Conservation (phyloP, 495 filamentous ascomycete genomes). For the Bryoglossum gracile region DNA sequence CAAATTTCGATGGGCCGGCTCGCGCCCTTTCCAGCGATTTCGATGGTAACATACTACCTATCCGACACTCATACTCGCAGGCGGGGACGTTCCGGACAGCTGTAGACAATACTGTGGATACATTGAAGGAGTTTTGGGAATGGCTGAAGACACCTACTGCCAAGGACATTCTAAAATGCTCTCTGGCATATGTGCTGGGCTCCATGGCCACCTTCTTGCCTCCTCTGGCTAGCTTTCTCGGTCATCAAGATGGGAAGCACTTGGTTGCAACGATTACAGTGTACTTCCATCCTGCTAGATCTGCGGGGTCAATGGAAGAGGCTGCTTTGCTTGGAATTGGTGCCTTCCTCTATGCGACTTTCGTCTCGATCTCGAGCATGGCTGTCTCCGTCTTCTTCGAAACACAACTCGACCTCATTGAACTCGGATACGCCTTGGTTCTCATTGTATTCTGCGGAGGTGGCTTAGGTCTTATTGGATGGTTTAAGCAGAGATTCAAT, state of each 20-base stretch:
- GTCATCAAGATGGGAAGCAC: slow-evolving; percentile 90
- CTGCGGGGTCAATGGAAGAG: slow-evolving; percentile 84
- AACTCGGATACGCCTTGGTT: slow-evolving; percentile 72
- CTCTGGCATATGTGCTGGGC: slow-evolving; percentile 82
- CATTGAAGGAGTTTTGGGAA: slow-evolving; percentile 26
- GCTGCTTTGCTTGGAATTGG: slow-evolving; percentile 75
- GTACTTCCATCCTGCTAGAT: slow-evolving; percentile 93
- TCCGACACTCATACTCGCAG: slow-evolving; percentile 18
- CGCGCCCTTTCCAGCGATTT: slow-evolving; percentile 2
- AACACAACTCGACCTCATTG: slow-evolving; percentile 51
- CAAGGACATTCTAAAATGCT: slow-evolving; percentile 82
- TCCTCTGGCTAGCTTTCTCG: slow-evolving; percentile 62
- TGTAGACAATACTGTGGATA: slow-evolving; percentile 23
- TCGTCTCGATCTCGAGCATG: slow-evolving; percentile 83
- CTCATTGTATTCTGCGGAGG: slow-evolving; percentile 83
- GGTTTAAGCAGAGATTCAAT: slow-evolving; percentile 81
- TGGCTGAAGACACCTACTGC: slow-evolving; percentile 49
- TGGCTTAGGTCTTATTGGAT: slow-evolving; percentile 83
- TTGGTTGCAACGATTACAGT: slow-evolving; percentile 89
- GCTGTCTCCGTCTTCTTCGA: slow-evolving; percentile 71
- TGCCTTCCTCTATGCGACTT: slow-evolving; percentile 76
- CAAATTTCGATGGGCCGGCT: slow-evolving; percentile 26
- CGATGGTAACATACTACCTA: slow-evolving; percentile 11
- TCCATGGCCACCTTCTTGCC: slow-evolving; percentile 83
- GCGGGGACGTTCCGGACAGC: slow-evolving; percentile 26